Conservation (phyloP, 129 eudicot species). For the Logfia minima region DNA sequence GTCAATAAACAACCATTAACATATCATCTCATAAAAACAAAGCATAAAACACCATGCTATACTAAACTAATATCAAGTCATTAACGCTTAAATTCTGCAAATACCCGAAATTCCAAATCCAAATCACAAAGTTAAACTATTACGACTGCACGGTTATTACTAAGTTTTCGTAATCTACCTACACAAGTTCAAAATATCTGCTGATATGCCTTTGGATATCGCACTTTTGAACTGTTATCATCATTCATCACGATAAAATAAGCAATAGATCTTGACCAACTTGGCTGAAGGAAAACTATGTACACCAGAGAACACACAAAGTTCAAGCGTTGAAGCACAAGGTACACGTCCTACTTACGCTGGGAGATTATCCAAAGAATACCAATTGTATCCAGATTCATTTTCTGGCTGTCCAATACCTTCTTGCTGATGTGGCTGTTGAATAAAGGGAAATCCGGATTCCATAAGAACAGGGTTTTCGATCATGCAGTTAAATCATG, state of each 20-base stretch:
- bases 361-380: constrained; percentile 64
- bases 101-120: not conserved
- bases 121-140: constrained; percentile 11
- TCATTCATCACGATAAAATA: not conserved
- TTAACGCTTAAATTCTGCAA: constrained; percentile 1
- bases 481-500: not conserved
- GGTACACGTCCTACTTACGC: constrained; percentile 30
- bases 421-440: constrained; percentile 56
- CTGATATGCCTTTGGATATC: constrained; percentile 33
- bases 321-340: constrained; percentile 13
- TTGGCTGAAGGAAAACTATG: constrained; percentile 25
- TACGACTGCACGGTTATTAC: constrained; percentile 5
- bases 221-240: not conserved
- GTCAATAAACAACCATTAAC: not conserved
- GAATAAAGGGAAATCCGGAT: not conserved
- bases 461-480: not conserved
- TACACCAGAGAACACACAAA: constrained; percentile 29
- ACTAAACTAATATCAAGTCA: constrained; percentile 2
- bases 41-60: not conserved
- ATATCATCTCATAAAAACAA: not conserved
- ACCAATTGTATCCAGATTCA: constrained; percentile 58
- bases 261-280: not conserved
- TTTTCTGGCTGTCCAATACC: constrained; percentile 44
- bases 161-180: constrained; percentile 28
- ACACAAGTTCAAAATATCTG: constrained; percentile 25